These are phyloP conservation scores for Trichoderma sp. DNA, from an alignment of 2,329 filamentous ascomycete species.

Conservation along the genomic window DNA sequence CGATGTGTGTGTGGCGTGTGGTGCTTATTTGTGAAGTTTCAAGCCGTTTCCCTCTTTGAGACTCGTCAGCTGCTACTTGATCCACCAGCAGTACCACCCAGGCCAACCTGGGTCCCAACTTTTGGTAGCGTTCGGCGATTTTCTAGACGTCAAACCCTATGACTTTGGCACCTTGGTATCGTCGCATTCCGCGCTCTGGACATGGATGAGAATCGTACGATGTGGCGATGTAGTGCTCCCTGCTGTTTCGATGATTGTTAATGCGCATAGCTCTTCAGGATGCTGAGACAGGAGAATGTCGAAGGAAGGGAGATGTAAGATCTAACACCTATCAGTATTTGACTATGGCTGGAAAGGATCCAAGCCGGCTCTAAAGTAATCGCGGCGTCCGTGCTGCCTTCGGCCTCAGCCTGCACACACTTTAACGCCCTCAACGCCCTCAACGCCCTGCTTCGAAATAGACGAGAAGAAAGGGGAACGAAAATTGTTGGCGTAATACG, in stretches of 20 bases:
- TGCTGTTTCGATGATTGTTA: neutral
- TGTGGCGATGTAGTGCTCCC: neutral
- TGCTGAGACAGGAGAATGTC: neutral
- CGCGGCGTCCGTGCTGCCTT: neutral
- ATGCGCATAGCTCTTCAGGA: neutral
- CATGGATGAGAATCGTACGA: neutral
- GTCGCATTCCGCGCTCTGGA: slow-evolving; percentile 5
- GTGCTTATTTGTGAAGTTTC: neutral
- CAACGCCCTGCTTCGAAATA: neutral
- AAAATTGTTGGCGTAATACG: neutral
- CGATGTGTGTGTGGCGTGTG: neutral
- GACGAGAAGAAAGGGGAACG: neutral
- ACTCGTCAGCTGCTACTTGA: slow-evolving; percentile 8
- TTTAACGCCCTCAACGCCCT: neutral
- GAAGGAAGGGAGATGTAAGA: neutral
- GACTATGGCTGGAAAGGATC: neutral
- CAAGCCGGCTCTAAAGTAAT: neutral
- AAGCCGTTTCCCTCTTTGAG: neutral
- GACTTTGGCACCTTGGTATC: neutral
- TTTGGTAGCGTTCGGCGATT: neutral
- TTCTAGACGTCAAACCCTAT: slow-evolving; percentile 1
- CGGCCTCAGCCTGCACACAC: neutral
- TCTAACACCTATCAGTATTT: neutral
- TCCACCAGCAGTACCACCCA: neutral
- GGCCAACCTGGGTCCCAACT: neutral